phyloP scores from a whole-genome alignment of 2,329 filamentous ascomycete species.

The Trichoderma semiorbis region DNA sequence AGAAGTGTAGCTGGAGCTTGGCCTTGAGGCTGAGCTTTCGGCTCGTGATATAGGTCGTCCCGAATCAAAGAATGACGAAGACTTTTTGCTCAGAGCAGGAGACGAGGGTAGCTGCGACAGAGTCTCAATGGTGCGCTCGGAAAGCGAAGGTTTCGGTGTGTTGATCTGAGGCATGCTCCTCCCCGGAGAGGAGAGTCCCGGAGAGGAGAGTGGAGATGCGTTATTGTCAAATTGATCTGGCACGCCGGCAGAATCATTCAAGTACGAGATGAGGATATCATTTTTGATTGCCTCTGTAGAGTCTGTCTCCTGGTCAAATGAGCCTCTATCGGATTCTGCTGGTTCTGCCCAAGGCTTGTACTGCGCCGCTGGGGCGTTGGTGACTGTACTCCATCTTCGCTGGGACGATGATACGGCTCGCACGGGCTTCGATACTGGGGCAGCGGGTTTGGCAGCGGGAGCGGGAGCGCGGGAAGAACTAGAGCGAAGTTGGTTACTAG shows the following conservation, averaged over 20 bases:
- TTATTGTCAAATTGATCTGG: constrained; percentile 22
- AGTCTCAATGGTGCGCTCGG: constrained; percentile 83
- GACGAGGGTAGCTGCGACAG: constrained; percentile 75
- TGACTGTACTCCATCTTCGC: constrained; percentile 17
- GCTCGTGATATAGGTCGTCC: constrained; percentile 54
- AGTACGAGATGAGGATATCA: constrained; percentile 9
- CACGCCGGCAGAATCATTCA: constrained; percentile 7
- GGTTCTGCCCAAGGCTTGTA: constrained; percentile 19
- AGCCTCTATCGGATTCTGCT: neutral
- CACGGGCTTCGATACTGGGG: constrained; percentile 20
- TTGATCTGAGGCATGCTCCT: constrained; percentile 23
- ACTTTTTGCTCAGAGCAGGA: constrained; percentile 62
- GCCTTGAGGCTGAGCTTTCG: constrained; percentile 45
- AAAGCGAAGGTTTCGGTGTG: constrained; percentile 56
- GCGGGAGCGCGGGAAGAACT: constrained; percentile 16
- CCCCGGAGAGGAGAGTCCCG: neutral
- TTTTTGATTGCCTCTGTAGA: constrained; percentile 25
- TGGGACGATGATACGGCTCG: constrained; percentile 12
- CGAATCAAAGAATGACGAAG: constrained; percentile 69
- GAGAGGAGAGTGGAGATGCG: constrained; percentile 4
- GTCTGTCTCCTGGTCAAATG: neutral
- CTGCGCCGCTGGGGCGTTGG: constrained; percentile 13
- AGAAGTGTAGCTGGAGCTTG: constrained; percentile 59
- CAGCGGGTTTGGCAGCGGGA: constrained; percentile 18
- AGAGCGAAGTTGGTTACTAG: constrained; percentile 24